A percentile compares a stretch with the other conserved stretches of the same genome.
These are phyloP conservation scores for Fusarium vanettenii DNA, from an alignment of 2,329 filamentous ascomycete genomes.

Conservation along the genomic window DNA sequence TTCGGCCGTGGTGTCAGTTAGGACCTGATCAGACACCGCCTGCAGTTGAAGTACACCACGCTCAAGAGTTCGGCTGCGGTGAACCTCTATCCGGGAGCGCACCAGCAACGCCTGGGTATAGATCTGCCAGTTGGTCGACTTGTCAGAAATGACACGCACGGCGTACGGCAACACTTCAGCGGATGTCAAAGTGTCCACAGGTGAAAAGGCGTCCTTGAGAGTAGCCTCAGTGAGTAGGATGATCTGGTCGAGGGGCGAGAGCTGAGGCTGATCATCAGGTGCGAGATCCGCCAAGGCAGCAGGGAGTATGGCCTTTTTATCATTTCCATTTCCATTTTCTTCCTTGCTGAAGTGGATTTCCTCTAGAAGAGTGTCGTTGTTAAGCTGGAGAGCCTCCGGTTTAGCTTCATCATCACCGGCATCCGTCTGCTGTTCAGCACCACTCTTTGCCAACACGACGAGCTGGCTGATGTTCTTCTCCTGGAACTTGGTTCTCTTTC, in stretches of 20 bases:
- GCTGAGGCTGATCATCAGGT: slow-evolving; percentile 83
- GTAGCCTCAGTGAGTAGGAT: slow-evolving; percentile 90
- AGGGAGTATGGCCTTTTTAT: slow-evolving; percentile 62
- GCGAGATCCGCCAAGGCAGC: slow-evolving; percentile 71
- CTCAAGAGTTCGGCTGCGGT: slow-evolving; percentile 88
- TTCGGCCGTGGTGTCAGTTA: slow-evolving; percentile 77
- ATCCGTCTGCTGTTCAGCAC: slow-evolving; percentile 42
- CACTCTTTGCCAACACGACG: slow-evolving; percentile 88
- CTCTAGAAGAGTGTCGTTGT: slow-evolving; percentile 94
- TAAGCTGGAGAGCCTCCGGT: slow-evolving; percentile 80
- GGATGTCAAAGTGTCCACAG: slow-evolving; percentile 85
- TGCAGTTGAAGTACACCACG: slow-evolving; percentile 92
- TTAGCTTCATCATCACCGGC: slow-evolving; percentile 45
- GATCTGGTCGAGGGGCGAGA: slow-evolving; percentile 87
- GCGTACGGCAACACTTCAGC: slow-evolving; percentile 95
- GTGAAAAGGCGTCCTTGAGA: slow-evolving; percentile 87
- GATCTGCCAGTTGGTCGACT: slow-evolving; percentile 96
- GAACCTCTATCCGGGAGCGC: slow-evolving; percentile 88
- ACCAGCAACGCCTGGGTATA: slow-evolving; percentile 95
- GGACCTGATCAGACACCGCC: slow-evolving; percentile 93
- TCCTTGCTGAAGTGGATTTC: slow-evolving; percentile 81
- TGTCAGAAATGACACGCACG: slow-evolving; percentile 85
- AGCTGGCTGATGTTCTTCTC: slow-evolving; percentile 86
- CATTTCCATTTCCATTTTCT: slow-evolving; percentile 52
- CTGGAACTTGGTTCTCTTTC: slow-evolving; percentile 86